Percentiles rank a stretch among this genome's conserved stretches.
phyloP scores from a whole-genome alignment of 1,284 basidiomycete species.

The Pholiota adiposa region DNA sequence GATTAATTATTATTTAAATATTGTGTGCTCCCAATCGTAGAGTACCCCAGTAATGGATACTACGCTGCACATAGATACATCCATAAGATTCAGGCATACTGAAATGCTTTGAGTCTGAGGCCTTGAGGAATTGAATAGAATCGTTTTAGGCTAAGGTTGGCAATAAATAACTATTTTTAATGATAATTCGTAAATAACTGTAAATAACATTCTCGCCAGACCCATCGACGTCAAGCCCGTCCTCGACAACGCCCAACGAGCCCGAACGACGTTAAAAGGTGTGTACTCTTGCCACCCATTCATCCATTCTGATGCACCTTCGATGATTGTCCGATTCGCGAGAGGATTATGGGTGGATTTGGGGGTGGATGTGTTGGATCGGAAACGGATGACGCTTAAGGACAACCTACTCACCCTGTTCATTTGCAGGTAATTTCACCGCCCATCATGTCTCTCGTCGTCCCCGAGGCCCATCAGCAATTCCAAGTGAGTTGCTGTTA shows the following conservation, averaged over 20 bases:
- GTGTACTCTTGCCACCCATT: not conserved
- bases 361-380: conserved; percentile 14
- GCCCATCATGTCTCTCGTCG: conserved; percentile 85
- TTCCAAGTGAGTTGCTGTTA: conserved; percentile 70
- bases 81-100: no score
- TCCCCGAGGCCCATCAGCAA: conserved; percentile 91
- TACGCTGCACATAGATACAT: no score
- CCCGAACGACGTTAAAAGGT: conserved; percentile 17
- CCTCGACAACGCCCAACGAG: conserved; percentile 15
- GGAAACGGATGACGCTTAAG: conserved; percentile 10
- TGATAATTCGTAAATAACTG: conserved; percentile 6
- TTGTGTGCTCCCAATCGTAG: no score
- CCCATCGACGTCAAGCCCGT: conserved; percentile 13
- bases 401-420: not conserved
- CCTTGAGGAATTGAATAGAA: no score
- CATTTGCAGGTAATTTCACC: conserved; percentile 4
- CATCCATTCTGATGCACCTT: not conserved
- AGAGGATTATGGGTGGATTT: conserved; percentile 4
- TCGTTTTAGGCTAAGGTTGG: no score
- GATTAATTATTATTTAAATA: no score
- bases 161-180: not conserved
- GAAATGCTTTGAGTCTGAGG: no score
- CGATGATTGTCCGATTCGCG: not conserved
- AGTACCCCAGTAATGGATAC: no score
- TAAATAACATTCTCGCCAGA: conserved; percentile 9